phyloP scores from a whole-genome alignment of 768 basidiomycete genomes.

The Goffeauzyma gilvescens region DNA sequence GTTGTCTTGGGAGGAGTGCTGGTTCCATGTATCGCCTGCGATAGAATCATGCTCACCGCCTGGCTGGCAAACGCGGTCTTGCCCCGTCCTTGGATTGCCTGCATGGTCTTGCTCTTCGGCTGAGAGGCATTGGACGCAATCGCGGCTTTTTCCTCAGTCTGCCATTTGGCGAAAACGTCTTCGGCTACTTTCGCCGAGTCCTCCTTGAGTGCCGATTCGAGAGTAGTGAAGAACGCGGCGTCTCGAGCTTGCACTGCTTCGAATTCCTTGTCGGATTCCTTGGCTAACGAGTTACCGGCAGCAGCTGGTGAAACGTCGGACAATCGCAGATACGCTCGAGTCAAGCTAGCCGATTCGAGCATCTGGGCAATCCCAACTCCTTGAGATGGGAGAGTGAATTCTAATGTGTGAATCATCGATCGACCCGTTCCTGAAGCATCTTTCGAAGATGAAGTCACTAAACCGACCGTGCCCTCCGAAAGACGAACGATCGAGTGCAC shows the following conservation, averaged over 20 bases:
- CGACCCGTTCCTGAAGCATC: not conserved
- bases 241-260: not conserved
- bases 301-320: too few relatives aligned
- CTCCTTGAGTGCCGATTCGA: not conserved
- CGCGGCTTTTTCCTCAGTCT: too few relatives aligned
- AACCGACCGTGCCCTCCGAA: not conserved
- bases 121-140: too few relatives aligned
- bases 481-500: slow-evolving; percentile 1
- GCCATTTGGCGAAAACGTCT: too few relatives aligned
- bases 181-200: too few relatives aligned
- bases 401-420: slow-evolving; percentile 3
- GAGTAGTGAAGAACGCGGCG: slow-evolving; percentile 2
- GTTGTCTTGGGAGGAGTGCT: too few relatives aligned
- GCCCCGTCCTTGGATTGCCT: not conserved
- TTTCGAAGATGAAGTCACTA: not conserved
- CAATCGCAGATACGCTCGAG: too few relatives aligned
- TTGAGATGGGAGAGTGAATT: slow-evolving; percentile 2
- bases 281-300: too few relatives aligned
- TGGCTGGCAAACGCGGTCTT: too few relatives aligned
- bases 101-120: not conserved
- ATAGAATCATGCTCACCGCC: too few relatives aligned
- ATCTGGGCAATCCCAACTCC: slow-evolving; percentile 12
- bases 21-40: too few relatives aligned
- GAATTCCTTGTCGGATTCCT: too few relatives aligned
- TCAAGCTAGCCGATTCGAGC: slow-evolving; percentile 5